Conservation (phyloP, 1,139 yeast species). For the Suhomyces panamericanus region DNA sequence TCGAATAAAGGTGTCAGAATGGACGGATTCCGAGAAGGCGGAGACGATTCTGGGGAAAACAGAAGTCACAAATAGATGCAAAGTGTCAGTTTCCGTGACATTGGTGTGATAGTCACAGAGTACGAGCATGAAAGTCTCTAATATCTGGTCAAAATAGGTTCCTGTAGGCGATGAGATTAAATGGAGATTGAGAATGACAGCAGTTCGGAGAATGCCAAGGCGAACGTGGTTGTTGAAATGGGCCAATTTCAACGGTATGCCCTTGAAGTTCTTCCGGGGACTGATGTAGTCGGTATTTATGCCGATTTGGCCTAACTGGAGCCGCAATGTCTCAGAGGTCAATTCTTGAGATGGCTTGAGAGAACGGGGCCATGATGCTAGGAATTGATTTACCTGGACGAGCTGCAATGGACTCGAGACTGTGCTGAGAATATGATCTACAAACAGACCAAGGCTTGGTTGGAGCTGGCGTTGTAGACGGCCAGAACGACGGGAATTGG, state of each 20-base stretch:
- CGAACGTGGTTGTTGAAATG: conserved; percentile 14
- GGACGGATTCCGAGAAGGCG: conserved; percentile 4
- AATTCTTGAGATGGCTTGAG: not conserved
- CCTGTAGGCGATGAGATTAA: not conserved
- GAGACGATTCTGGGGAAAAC: conserved; percentile 14
- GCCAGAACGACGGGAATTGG: not conserved
- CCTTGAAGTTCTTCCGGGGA: conserved; percentile 3
- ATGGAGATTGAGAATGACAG: conserved; percentile 10
- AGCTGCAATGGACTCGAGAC: conserved; percentile 8
- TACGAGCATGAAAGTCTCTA: conserved; percentile 13
- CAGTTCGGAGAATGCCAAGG: conserved; percentile 11
- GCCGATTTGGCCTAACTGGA: conserved; percentile 6
- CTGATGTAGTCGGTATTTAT: conserved; percentile 3
- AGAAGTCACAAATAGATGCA: conserved; percentile 10
- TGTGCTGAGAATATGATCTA: conserved; percentile 5
- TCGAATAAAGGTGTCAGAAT: not conserved
- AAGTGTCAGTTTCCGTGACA: conserved; percentile 10
- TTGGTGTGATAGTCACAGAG: conserved; percentile 17
- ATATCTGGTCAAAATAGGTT: conserved; percentile 5
- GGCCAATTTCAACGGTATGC: conserved; percentile 14
- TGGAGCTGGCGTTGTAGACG: not conserved
- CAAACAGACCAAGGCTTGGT: conserved; percentile 4
- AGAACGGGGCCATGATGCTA: conserved; percentile 1
- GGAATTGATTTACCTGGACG: conserved; percentile 4
- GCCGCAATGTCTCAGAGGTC: not conserved